These are phyloP conservation scores for Lycium barbarum DNA, from an alignment of 257 asterid genomes.

Conservation along the genomic window DNA sequence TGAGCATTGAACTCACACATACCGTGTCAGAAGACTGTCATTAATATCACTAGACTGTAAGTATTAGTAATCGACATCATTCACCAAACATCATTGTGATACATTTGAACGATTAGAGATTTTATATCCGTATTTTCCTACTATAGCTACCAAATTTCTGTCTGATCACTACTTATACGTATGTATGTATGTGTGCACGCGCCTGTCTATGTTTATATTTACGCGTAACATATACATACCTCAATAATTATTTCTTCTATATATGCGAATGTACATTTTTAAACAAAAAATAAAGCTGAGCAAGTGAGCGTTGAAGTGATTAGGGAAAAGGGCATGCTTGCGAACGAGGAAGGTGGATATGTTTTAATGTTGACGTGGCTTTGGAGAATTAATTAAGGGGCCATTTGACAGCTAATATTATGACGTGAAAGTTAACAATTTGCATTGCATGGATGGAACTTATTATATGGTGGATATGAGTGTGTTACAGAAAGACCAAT, in stretches of 20 bases:
- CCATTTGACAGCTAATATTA: constrained; percentile 23
- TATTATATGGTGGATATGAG: no score
- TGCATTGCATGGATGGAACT: constrained; percentile 10
- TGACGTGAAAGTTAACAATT: constrained; percentile 22
- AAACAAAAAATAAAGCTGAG: neutral
- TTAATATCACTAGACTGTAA: neutral
- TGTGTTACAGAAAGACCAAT: neutral
- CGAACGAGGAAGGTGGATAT: neutral
- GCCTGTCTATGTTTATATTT: neutral
- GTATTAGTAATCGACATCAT: neutral
- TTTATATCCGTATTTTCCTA: no score
- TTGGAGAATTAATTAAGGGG: constrained; percentile 1
- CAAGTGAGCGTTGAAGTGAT: neutral
- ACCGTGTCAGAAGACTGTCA: neutral
- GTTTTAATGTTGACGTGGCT: constrained; percentile 19
- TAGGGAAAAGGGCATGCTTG: neutral
- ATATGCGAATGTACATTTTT: neutral
- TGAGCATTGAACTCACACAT: neutral
- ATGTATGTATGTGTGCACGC: neutral
- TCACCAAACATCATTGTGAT: no score
- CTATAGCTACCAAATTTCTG: no score
- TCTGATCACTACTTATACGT: no score
- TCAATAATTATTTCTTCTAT: neutral
- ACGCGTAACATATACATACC: neutral
- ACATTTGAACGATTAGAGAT: no score